These are phyloP conservation scores for Toxoplasma gondii DNA, from an alignment of 169 alveolate species.

Conservation along the genomic window DNA sequence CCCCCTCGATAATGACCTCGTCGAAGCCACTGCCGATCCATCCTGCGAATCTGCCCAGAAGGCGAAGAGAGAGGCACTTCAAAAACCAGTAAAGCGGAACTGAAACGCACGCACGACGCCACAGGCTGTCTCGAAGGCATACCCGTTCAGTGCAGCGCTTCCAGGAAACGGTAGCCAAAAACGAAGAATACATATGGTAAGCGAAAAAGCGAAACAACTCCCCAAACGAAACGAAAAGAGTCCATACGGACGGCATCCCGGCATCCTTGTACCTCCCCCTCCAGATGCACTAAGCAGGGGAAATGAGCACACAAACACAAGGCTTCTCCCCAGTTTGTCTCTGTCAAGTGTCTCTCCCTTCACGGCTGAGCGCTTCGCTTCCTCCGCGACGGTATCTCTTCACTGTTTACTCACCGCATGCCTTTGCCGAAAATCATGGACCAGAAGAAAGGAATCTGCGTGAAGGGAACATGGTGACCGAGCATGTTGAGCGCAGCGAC, in stretches of 20 bases:
- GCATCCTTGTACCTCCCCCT: too few relatives aligned
- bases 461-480: slow-evolving; percentile 47
- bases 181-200: too few relatives aligned
- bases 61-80: neutral
- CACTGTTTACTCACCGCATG: slow-evolving; percentile 42
- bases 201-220: too few relatives aligned
- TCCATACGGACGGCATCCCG: too few relatives aligned
- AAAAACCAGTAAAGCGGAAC: neutral
- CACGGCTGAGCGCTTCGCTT: too few relatives aligned
- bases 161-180: neutral
- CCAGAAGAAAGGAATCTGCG: slow-evolving; percentile 69
- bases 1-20: slow-evolving; percentile 70
- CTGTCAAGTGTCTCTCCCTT: too few relatives aligned
- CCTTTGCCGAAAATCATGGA: slow-evolving; percentile 62
- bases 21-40: slow-evolving; percentile 46
- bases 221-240: too few relatives aligned
- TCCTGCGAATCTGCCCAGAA: slow-evolving; percentile 55
- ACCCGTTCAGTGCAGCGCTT: neutral
- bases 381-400: too few relatives aligned
- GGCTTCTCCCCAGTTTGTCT: too few relatives aligned
- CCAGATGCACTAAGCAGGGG: too few relatives aligned
- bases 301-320: too few relatives aligned
- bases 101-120: neutral
- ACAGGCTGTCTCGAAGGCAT: neutral
- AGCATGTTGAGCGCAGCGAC: slow-evolving; percentile 68